Conservation (phyloP, 306 rosid species). For the Quillaja saponaria region DNA sequence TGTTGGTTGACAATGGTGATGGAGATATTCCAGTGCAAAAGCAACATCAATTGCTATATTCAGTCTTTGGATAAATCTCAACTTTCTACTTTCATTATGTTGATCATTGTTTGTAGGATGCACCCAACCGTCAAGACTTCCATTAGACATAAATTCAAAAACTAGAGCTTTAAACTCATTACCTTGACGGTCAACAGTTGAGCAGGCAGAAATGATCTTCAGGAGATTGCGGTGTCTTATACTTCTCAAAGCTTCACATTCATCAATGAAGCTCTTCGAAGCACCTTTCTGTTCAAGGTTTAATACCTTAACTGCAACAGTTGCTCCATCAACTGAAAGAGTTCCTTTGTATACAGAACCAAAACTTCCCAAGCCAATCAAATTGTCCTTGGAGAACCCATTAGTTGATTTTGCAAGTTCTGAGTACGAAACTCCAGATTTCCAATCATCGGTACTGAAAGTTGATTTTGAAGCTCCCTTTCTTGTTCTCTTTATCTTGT, state of each 20-base stretch:
- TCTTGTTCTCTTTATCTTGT: slow-evolving; percentile 7
- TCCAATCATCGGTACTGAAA: background rate
- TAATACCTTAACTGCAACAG: slow-evolving; percentile 39
- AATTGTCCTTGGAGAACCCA: slow-evolving; percentile 35
- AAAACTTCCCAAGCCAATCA: slow-evolving; percentile 43
- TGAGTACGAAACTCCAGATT: slow-evolving; percentile 30
- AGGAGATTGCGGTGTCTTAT: slow-evolving; percentile 42
- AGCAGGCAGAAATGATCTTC: slow-evolving; percentile 34
- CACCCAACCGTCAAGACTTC: slow-evolving; percentile 4
- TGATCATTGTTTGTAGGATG: background rate
- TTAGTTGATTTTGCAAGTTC: slow-evolving; percentile 29
- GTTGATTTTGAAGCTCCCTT: background rate
- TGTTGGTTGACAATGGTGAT: background rate
- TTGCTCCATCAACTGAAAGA: slow-evolving; percentile 14
- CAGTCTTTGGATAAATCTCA: background rate
- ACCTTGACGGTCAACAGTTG: slow-evolving; percentile 38
- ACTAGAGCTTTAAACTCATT: slow-evolving; percentile 43
- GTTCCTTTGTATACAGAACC: slow-evolving; percentile 46
- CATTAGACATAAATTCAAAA: slow-evolving; percentile 19
- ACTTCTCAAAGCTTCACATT: slow-evolving; percentile 27
- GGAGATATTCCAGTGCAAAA: background rate
- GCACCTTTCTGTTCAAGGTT: slow-evolving; percentile 10
- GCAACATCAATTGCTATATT: slow-evolving; percentile 6
- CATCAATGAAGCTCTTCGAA: background rate
- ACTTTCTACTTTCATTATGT: background rate